A percentile compares a stretch with the other conserved stretches of the same genome.
These are phyloP conservation scores for Tolypocladium inflatum DNA, from an alignment of 2,329 filamentous ascomycete species.

Conservation along the genomic window DNA sequence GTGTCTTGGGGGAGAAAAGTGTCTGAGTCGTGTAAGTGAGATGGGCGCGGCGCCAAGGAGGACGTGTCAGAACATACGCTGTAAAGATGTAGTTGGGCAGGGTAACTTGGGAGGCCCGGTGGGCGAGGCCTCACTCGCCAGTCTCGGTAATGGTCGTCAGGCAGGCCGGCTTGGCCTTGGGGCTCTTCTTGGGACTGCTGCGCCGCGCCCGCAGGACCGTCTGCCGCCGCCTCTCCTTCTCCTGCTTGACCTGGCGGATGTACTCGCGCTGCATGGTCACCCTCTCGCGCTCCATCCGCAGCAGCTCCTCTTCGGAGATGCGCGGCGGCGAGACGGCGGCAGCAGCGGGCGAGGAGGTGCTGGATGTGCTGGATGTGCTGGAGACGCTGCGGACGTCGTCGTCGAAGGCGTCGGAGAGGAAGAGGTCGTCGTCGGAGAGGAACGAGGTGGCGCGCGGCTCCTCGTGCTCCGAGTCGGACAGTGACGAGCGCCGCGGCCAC, in stretches of 20 bases:
- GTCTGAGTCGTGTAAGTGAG: conserved; percentile 1
- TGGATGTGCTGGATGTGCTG: conserved; percentile 36
- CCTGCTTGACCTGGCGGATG: conserved; percentile 36
- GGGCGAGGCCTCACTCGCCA: conserved; percentile 6
- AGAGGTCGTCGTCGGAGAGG: conserved; percentile 56
- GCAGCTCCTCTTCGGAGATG: conserved; percentile 36
- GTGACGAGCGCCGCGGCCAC: conserved; percentile 46
- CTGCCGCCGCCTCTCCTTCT: conserved; percentile 45
- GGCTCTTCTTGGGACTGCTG: conserved; percentile 38
- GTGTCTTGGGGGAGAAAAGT: neutral
- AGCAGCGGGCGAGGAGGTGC: conserved; percentile 23
- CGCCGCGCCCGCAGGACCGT: conserved; percentile 19
- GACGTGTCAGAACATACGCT: neutral
- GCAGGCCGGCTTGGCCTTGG: conserved; percentile 35
- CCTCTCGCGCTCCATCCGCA: conserved; percentile 41
- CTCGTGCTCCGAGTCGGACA: conserved; percentile 31
- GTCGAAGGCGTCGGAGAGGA: conserved; percentile 40
- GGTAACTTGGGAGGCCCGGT: neutral
- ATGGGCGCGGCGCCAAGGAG: neutral
- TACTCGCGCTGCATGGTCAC: conserved; percentile 42
- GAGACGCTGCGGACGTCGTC: conserved; percentile 39
- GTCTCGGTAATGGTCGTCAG: conserved; percentile 48
- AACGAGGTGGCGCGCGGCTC: conserved; percentile 42
- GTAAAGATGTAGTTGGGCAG: neutral
- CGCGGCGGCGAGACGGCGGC: conserved; percentile 22